Base-by-base conservation (phyloP, 2,329 filamentous ascomycete genomes). In the Seiridium unicorne region DNA sequence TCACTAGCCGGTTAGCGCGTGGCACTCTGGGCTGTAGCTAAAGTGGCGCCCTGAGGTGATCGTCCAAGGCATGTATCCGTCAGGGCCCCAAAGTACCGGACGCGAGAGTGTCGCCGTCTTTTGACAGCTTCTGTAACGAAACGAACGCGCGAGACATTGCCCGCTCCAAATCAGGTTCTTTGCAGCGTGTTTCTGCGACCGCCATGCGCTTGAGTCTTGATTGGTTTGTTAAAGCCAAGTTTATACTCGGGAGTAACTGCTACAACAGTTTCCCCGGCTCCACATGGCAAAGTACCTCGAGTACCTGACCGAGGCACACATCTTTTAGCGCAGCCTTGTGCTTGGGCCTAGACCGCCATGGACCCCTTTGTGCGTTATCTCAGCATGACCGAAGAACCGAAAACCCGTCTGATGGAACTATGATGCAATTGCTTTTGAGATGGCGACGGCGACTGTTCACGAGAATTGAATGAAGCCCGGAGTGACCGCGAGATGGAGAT, bases 1-100 rank as follows among this genome's bases (percentile, higher is more conserved):
- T 31, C 51, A n/a, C 44, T 26, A 51, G 40, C 44, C 35, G 36
- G 42, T 60, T 55, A 47, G 51, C 51, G 36, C 40, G 58, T 60
- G 53, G 51, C 53, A 60, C 58, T 35, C 26, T 6, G 38, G 35
- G 36, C 38, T 44, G 36, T n/a, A 7, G 11, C 26, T 48, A 48
- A 31, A 48, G 13, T 48, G 46, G 46, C 7, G 8, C 38, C 13
- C 38, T 13, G 13, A 42, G 26, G 9, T 7, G 46, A 31, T n/a
- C 46, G 46, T n/a, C 46, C 46, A 48, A 48, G n/a, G 46, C 7
- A 10, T 31, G 8, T 48, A 11, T 31, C 46, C 46, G 26, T 26
- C 18, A 18, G 18, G 46, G 7, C 46, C 9, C 46, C 46, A 48
- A 48, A 48, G 44, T 48, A 48, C 44, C 44, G n/a, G n/a, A n/a